These are phyloP conservation scores for Corrigiola litoralis DNA, from an alignment of 179 eudicot species.

Conservation along the genomic window DNA sequence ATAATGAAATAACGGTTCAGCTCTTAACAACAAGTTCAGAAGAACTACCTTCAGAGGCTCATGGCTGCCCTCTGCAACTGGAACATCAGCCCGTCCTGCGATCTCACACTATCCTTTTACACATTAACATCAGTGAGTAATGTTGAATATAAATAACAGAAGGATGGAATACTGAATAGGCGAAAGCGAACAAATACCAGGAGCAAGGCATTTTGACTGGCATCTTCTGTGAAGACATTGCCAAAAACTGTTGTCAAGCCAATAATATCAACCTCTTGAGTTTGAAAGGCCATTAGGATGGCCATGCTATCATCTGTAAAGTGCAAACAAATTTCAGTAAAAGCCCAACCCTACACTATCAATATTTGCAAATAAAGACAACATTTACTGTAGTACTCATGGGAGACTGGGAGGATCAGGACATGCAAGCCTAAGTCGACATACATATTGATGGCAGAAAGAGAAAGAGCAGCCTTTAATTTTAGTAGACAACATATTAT, in stretches of 20 bases:
- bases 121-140: slow-evolving; percentile 38
- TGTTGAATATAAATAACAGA: slow-evolving; percentile 3
- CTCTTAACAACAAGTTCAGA: not conserved
- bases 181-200: slow-evolving; percentile 50
- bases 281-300: slow-evolving; percentile 88
- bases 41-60: slow-evolving; percentile 75
- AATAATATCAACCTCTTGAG: slow-evolving; percentile 63
- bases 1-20: too few species aligned
- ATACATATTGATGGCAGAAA: not conserved
- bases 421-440: not conserved
- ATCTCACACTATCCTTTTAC: slow-evolving; percentile 97
- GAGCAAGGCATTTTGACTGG: slow-evolving; percentile 75
- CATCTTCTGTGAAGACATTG: slow-evolving; percentile 65
- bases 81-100: slow-evolving; percentile 77
- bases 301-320: slow-evolving; percentile 91
- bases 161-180: not conserved
- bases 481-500: not conserved
- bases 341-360: not conserved
- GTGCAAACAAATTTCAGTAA: not conserved
- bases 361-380: not conserved
- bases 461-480: not conserved
- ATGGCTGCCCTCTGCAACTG: slow-evolving; percentile 80
- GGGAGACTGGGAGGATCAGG: not conserved
- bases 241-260: slow-evolving; percentile 92
- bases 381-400: too few species aligned